Percentiles rank a stretch among this genome's conserved stretches.
These are phyloP conservation scores for Litsea cubeba DNA, from an alignment of 164 flowering plant genomes.

Conservation along the genomic window DNA sequence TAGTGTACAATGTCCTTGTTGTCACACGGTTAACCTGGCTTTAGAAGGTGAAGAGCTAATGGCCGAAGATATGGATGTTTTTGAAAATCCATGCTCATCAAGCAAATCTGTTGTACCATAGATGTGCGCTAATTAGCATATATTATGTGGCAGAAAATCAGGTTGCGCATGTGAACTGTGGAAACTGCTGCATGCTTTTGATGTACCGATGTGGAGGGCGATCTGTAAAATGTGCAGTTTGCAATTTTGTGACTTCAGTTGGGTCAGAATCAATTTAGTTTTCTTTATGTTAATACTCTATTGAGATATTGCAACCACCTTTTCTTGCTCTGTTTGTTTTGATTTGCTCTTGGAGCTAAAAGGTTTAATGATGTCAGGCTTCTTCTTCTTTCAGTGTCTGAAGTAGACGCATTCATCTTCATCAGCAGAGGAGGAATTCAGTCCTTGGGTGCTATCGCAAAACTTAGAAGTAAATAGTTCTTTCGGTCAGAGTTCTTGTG, in stretches of 20 bases:
- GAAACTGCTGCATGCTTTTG: conserved; percentile 76
- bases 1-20: conserved; percentile 88
- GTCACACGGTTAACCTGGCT: conserved; percentile 85
- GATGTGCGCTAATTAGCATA: not conserved
- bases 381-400: conserved; percentile 8
- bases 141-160: conserved; percentile 63
- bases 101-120: not conserved
- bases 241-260: conserved; percentile 82
- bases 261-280: conserved; percentile 44
- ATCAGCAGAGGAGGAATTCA: not conserved
- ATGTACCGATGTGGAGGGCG: conserved; percentile 92
- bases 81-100: not conserved
- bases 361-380: not conserved
- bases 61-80: not conserved
- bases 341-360: not conserved
- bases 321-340: not conserved
- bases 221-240: conserved; percentile 90
- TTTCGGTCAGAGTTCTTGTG: conserved; percentile 22
- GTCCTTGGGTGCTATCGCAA: not conserved
- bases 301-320: not conserved
- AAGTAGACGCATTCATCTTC: not conserved
- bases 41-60: conserved; percentile 49
- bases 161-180: conserved; percentile 87
- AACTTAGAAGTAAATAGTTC: conserved; percentile 33
- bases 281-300: not conserved